phyloP scores from a whole-genome alignment of 441 rosid genomes.

The Aquilaria agallochum region DNA sequence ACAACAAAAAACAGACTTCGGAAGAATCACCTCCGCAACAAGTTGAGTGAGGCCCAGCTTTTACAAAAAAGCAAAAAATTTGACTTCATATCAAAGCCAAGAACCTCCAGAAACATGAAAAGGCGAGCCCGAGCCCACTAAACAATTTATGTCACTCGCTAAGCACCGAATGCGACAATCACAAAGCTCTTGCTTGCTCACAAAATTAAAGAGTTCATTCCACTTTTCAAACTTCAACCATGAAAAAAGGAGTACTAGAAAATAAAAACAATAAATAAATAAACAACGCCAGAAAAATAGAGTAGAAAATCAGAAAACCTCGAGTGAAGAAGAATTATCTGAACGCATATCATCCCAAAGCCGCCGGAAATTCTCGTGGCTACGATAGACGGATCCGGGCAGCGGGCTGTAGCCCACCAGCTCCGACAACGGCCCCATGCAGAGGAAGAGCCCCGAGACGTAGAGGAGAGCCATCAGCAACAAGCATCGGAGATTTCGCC shows the following conservation, averaged over 20 bases:
- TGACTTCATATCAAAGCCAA: neutral
- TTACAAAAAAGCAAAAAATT: constrained; percentile 1
- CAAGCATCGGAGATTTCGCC: constrained; percentile 59
- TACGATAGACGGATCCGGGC: constrained; percentile 80
- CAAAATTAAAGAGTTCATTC: neutral
- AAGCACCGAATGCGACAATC: neutral
- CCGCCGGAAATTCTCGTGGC: constrained; percentile 61
- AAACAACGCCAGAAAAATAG: neutral
- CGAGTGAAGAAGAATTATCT: constrained; percentile 62
- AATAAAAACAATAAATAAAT: neutral
- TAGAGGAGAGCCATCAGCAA: constrained; percentile 57
- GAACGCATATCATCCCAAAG: constrained; percentile 63
- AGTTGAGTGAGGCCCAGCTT: neutral
- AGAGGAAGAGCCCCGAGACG: constrained; percentile 67
- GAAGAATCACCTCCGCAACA: too few species aligned
- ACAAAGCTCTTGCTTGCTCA: constrained; percentile 4
- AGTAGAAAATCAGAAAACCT: constrained; percentile 34
- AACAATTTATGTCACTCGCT: too few species aligned
- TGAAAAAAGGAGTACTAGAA: neutral
- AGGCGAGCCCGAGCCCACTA: too few species aligned
- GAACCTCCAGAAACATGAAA: too few species aligned
- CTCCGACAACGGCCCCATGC: constrained; percentile 77
- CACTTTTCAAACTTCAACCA: neutral
- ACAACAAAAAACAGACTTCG: too few species aligned
- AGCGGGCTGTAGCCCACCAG: constrained; percentile 36